Evolutionary conservation across 805 yeast species (phyloP), one percentile per base, ranked within the genome.

Genomic region (Metschnikowia lachancei): DNA sequence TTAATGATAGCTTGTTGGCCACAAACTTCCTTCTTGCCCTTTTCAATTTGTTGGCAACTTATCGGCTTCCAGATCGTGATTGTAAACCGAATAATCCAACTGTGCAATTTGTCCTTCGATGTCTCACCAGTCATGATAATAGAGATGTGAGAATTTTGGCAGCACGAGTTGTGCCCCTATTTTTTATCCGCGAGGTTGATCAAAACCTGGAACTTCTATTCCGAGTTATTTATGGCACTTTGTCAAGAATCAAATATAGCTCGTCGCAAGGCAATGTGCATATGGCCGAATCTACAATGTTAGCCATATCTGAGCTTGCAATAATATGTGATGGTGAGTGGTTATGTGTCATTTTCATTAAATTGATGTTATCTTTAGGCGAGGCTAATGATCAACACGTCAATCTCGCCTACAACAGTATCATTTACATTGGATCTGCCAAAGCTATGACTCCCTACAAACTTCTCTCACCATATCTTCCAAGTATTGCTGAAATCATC

Each of bases 381-480:
- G 85, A 85, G 14, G 57, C 70, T 2, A 83, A 83, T 60, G 80
- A 79, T 43, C 85, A 83, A 55, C 82, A 81, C 51, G 77, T 82
- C 0, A 80, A 87, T 54, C 69, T 86, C 54, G 89, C 89, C 0
- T 81, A 82, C 52, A 83, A 82, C 57, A 79, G 81, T 46, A 66
- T 92, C 3, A 66, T 78, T 18, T 66, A 74, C 29, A 74, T 86
- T 11, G 84, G 97, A 0, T 56, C 66, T 14, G 69, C 79, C 1
- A 78, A 79, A 53, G 64, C 71, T 1, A 66, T 78, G 30, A 80
- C 96, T 0, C 83, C 95, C 0, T 90, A 92, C 79, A 87, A 85
- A 60, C 65, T 92, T 12, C 68, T 89, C 17, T 80, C 87, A 7
- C 96, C 96, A 0, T 87, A 80, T 50, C 75, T 94, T 56, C 90